Conservation (phyloP, 2,329 filamentous ascomycete species). For the Leptoxyphium fumago region DNA sequence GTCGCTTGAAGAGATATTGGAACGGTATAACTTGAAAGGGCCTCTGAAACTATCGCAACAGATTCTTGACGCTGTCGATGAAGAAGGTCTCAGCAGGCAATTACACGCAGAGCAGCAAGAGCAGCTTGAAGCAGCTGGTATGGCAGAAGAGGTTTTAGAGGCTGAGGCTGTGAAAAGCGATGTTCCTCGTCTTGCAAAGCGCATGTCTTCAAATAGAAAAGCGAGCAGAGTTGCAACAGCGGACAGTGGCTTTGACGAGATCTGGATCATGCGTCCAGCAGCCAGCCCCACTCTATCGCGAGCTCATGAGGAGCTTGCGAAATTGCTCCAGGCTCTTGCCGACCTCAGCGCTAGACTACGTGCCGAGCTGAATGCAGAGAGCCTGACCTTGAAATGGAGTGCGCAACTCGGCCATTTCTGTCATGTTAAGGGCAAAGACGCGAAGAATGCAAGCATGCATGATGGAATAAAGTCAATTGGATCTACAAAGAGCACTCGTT, state of each 20-base stretch:
- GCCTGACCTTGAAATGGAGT: conserved; percentile 70
- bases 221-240: conserved; percentile 1
- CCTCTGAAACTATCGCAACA: conserved; percentile 53
- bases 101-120: conserved; percentile 64
- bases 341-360: conserved; percentile 48
- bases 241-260: conserved; percentile 27
- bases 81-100: conserved; percentile 71
- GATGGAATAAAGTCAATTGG: conserved; percentile 45
- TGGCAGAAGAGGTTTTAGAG: conserved; percentile 58
- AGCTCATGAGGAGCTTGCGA: conserved; percentile 54
- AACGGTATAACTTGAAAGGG: conserved; percentile 50
- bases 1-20: conserved; percentile 23
- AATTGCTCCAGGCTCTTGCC: conserved; percentile 45
- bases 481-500: conserved; percentile 68
- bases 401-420: conserved; percentile 79
- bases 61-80: conserved; percentile 73
- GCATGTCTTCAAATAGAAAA: conserved; percentile 6
- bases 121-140: conserved; percentile 51
- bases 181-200: conserved; percentile 10
- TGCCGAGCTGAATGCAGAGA: conserved; percentile 38
- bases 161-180: conserved; percentile 49
- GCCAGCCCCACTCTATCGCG: conserved; percentile 52
- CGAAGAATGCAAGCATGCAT: conserved; percentile 29
- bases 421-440: conserved; percentile 74
- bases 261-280: conserved; percentile 47